Conservation (phyloP, 1,139 yeast genomes). For the Magnusiomyces paraingens region DNA sequence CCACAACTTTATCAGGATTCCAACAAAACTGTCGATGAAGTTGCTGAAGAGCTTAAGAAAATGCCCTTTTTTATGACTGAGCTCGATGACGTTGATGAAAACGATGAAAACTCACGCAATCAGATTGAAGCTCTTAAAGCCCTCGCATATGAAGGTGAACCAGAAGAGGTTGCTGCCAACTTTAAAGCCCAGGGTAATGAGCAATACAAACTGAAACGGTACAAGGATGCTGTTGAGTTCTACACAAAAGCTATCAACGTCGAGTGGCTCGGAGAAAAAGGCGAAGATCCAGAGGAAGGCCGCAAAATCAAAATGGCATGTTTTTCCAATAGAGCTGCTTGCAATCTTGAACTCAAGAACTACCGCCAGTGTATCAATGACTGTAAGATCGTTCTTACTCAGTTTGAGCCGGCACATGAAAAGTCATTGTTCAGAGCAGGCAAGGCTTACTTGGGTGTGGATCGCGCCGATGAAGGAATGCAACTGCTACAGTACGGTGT, state of each 20-base stretch:
- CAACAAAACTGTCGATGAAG: constrained; percentile 53
- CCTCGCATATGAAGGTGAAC: constrained; percentile 92
- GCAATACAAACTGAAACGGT: constrained; percentile 63
- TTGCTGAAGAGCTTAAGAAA: constrained; percentile 69
- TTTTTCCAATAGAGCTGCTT: constrained; percentile 80
- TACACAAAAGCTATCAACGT: constrained; percentile 78
- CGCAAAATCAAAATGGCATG: constrained; percentile 50
- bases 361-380: constrained; percentile 83
- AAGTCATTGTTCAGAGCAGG: constrained; percentile 87
- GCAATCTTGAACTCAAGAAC: constrained; percentile 71
- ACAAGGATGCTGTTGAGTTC: constrained; percentile 65
- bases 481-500: constrained; percentile 60
- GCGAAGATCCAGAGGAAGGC: constrained; percentile 31
- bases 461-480: constrained; percentile 63
- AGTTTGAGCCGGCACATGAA: constrained; percentile 57
- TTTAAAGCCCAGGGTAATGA: constrained; percentile 94
- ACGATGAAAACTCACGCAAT: constrained; percentile 65
- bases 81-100: constrained; percentile 66
- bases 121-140: constrained; percentile 85
- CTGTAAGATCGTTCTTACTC: constrained; percentile 59
- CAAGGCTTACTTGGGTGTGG: constrained; percentile 66
- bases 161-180: constrained; percentile 82
- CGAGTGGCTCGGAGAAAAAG: constrained; percentile 9
- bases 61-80: constrained; percentile 94
- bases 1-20: constrained; percentile 66